Percentiles rank a stretch among this genome's conserved stretches.
These are phyloP conservation scores for Rubia peregrina DNA, from an alignment of 305 asterid species.

Conservation along the genomic window DNA sequence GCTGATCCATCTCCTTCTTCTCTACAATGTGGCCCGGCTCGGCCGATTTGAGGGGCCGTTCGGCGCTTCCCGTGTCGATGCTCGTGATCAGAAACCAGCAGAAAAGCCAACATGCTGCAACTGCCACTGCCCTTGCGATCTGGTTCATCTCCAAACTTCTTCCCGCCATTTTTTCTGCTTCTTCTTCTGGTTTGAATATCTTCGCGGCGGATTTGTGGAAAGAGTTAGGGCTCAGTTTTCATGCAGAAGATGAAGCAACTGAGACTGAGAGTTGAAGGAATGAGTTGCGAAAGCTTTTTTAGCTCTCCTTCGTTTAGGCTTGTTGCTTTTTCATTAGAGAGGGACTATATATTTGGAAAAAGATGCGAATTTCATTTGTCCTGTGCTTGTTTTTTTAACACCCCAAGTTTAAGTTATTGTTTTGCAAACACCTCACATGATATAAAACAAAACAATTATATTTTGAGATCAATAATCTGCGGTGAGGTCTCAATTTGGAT, in stretches of 20 bases:
- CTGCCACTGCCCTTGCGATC: constrained; percentile 3
- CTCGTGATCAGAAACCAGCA: constrained; percentile 20
- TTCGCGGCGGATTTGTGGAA: not conserved
- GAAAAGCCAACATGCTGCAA: constrained; percentile 17
- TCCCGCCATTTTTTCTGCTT: not conserved
- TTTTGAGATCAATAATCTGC: too few relatives aligned
- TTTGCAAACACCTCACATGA: too few relatives aligned
- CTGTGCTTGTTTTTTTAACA: not conserved
- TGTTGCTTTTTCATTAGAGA: not conserved
- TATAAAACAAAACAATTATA: too few relatives aligned
- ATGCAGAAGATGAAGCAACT: not conserved
- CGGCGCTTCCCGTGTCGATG: constrained; percentile 19
- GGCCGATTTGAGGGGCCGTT: constrained; percentile 18
- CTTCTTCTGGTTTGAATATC: not conserved
- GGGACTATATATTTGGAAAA: not conserved
- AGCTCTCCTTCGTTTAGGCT: constrained; percentile 4
- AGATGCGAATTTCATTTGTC: not conserved
- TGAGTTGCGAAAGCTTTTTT: not conserved
- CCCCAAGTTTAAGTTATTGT: not conserved
- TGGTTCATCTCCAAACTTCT: constrained; percentile 1
- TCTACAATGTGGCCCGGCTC: constrained; percentile 18
- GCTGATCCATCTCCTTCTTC: constrained; percentile 20
- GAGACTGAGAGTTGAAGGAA: not conserved
- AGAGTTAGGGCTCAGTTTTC: not conserved
- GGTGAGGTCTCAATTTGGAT: too few relatives aligned